These are phyloP conservation scores for Corniculantispora saksenae DNA, from an alignment of 2,329 filamentous ascomycete genomes.

Conservation along the genomic window DNA sequence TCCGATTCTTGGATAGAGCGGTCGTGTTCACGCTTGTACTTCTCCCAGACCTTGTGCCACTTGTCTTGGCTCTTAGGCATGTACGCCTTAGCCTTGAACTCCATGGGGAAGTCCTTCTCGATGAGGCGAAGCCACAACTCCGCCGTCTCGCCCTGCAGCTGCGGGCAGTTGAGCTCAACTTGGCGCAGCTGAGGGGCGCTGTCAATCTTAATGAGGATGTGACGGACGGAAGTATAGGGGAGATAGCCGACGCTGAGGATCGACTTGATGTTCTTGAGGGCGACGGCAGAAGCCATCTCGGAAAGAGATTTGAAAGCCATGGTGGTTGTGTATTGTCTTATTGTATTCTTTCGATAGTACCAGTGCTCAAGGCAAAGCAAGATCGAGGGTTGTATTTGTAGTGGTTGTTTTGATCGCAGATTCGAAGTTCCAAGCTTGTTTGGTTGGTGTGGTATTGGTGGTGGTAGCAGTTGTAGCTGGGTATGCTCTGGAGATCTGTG, in stretches of 20 bases:
- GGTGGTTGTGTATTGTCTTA: not conserved
- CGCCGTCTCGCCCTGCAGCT: slow-evolving; percentile 67
- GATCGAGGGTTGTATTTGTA: not conserved
- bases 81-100: slow-evolving; percentile 60
- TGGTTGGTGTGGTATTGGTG: not conserved
- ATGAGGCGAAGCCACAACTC: slow-evolving; percentile 83
- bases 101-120: slow-evolving; percentile 70
- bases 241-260: slow-evolving; percentile 73
- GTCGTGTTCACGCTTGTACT: slow-evolving; percentile 62
- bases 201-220: slow-evolving; percentile 71
- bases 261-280: slow-evolving; percentile 53
- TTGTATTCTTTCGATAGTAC: not conserved
- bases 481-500: not conserved
- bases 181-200: slow-evolving; percentile 72
- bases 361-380: not conserved
- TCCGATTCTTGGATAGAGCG: slow-evolving; percentile 61
- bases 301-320: slow-evolving; percentile 53
- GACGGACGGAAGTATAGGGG: slow-evolving; percentile 61
- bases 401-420: not conserved
- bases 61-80: slow-evolving; percentile 65
- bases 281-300: slow-evolving; percentile 51
- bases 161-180: slow-evolving; percentile 75
- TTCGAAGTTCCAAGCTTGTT: not conserved
- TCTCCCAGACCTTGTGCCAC: slow-evolving; percentile 78
- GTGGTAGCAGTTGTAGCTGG: too few relatives aligned